phyloP scores from a whole-genome alignment of 352 stramenopile species.

The Peronosclerospora sorghi region DNA sequence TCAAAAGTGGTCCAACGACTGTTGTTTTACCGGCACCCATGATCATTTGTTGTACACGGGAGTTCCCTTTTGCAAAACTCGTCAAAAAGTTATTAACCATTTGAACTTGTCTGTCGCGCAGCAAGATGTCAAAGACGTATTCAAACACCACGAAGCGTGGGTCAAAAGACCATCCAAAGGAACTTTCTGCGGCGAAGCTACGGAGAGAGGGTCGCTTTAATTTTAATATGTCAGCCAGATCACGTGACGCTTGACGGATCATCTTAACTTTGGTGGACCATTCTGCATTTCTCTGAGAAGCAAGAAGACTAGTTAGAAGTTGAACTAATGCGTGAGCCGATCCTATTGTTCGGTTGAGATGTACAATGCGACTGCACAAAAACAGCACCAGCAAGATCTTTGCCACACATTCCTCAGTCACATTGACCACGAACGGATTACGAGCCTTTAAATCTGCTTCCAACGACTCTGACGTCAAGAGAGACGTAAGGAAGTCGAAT shows the following conservation, averaged over 20 bases:
- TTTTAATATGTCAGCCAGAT: slow-evolving; percentile 62
- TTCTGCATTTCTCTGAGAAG: slow-evolving; percentile 4
- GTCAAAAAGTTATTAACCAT: slow-evolving; percentile 97
- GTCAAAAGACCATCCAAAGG: slow-evolving; percentile 83
- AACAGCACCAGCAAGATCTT: slow-evolving; percentile 54
- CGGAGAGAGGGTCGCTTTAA: slow-evolving; percentile 70
- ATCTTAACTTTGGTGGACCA: slow-evolving; percentile 39
- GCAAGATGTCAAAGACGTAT: slow-evolving; percentile 97
- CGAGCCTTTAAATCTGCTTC: slow-evolving; percentile 44
- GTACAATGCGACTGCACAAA: slow-evolving; percentile 72
- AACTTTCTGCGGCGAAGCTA: background rate
- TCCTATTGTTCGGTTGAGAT: slow-evolving; percentile 69
- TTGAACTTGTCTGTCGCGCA: slow-evolving; percentile 96
- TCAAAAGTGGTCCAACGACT: slow-evolving; percentile 96
- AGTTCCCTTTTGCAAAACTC: slow-evolving; percentile 67
- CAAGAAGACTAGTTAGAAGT: slow-evolving; percentile 7
- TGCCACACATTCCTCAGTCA: slow-evolving; percentile 27
- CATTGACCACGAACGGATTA: slow-evolving; percentile 49
- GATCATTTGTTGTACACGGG: slow-evolving; percentile 96
- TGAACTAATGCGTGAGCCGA: slow-evolving; percentile 26
- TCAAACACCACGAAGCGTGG: slow-evolving; percentile 98
- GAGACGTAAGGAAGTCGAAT: slow-evolving; percentile 72
- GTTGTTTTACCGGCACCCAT: slow-evolving; percentile 99
- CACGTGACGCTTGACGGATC: slow-evolving; percentile 70
- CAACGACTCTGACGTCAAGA: slow-evolving; percentile 51